Evolutionary conservation across 2,329 filamentous ascomycete species (phyloP), one percentile per base, ranked within the genome.

Genomic region (Pyrenophora seminiperda): DNA sequence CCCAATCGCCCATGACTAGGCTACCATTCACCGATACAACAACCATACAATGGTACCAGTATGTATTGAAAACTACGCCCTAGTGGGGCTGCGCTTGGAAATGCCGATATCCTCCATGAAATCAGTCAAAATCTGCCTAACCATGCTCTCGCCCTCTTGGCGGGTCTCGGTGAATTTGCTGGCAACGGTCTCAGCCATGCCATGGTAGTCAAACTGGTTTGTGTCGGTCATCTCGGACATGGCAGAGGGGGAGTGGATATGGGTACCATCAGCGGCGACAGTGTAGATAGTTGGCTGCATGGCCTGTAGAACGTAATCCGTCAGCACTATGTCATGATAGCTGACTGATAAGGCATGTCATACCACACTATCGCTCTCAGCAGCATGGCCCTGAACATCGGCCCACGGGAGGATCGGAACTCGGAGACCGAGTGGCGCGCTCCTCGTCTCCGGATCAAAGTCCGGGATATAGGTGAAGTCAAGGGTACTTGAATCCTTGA

Each of bases 381-480:
- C 60, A 36, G 41, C 29, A 32, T 44, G 41, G 4, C 47, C 54
- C 18, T 61, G 62, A 32, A 51, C 46, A 22, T 56, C 40, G 27
- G 61, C 65, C 52, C 65, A 65, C 36, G 70, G 61, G 40, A 83
- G 72, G 58, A 83, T 76, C 50, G 82, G 82, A 36, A 83, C 76
- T 40, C 77, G 76, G 9, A 78, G 66, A 11, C 56, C 51, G 29
- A 72, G 65, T 4, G 75, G 65, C 20, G 68, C 64, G 37, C 68
- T 56, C 11, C 70, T 50, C 11, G 66, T 59, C 41, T 79, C 75
- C 24, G 77, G 70, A 41, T 78, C 73, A 58, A 79, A 75, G 47
- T 76, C 75, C 29, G 84, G 84, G 59, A 86, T 75, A 73, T 80
- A 85, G 61, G 79, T 79, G 63, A 86, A 85, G 74, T 87, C 84